A percentile compares a stretch with the other conserved stretches of the same genome.
Conservation (phyloP, 441 rosid genomes). For the Eugenia klotzschiana region DNA sequence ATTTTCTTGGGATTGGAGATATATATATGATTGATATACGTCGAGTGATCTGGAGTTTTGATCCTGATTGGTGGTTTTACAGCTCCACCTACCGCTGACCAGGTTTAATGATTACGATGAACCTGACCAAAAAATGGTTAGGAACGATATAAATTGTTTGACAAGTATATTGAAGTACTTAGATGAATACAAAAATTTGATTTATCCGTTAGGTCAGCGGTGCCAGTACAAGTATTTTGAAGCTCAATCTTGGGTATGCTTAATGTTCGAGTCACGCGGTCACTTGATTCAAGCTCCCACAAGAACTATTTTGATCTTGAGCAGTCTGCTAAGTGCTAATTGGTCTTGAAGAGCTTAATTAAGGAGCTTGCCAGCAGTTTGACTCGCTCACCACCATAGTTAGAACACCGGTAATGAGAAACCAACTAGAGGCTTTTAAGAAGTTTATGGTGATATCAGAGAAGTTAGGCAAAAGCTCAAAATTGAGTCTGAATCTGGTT, state of each 20-base stretch:
- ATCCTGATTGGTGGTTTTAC: not conserved
- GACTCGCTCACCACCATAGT: not conserved
- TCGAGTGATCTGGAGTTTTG: not conserved
- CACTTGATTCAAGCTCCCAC: not conserved
- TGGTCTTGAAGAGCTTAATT: not conserved
- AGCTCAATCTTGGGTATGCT: not conserved
- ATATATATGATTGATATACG: not conserved
- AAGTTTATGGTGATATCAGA: not conserved
- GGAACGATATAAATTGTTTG: not conserved
- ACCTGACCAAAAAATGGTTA: not conserved
- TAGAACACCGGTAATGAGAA: not conserved
- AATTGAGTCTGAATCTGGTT: not conserved
- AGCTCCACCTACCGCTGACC: not conserved
- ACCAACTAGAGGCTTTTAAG: not conserved
- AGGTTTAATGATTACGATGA: not conserved
- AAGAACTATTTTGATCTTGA: not conserved
- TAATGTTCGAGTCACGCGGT: not conserved
- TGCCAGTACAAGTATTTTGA: not conserved
- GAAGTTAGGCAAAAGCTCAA: not conserved
- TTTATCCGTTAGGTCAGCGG: not conserved
- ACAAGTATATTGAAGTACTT: not conserved
- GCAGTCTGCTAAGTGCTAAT: not conserved
- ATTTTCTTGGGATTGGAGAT: not conserved
- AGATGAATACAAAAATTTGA: not conserved
- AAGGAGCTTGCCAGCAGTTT: not conserved